A percentile compares a stretch with the other conserved stretches of the same genome.
Evolutionary conservation across 2,329 filamentous ascomycete genomes (phyloP).

Genomic region (Nothophaeocryptopus gaeumannii): DNA sequence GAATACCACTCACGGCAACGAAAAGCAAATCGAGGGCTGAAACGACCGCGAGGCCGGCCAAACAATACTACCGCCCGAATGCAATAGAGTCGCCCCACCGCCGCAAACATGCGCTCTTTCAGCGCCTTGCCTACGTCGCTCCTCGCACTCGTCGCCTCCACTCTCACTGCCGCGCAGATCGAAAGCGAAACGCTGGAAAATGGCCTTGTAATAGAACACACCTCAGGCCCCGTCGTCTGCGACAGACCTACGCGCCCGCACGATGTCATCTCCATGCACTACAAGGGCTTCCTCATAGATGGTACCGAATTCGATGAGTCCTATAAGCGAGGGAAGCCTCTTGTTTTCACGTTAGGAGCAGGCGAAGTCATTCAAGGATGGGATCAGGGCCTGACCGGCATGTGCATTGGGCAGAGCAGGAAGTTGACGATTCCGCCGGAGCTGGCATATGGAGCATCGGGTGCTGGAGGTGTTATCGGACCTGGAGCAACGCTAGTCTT

Average conservation of each 20-base stretch:
- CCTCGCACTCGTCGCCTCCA: constrained; percentile 14
- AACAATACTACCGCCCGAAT: too few relatives aligned
- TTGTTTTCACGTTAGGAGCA: constrained; percentile 74
- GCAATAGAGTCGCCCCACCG: too few relatives aligned
- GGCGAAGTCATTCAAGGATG: constrained; percentile 91
- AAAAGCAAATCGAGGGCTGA: too few relatives aligned
- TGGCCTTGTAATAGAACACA: constrained; percentile 41
- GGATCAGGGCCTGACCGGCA: constrained; percentile 85
- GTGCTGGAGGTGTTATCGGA: constrained; percentile 68
- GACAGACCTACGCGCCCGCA: constrained; percentile 45
- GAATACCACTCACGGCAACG: too few relatives aligned
- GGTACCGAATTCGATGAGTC: constrained; percentile 80
- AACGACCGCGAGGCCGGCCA: too few relatives aligned
- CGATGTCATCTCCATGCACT: constrained; percentile 49
- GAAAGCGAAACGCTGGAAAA: constrained; percentile 16
- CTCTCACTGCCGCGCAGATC: constrained; percentile 7
- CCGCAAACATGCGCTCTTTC: constrained; percentile 23
- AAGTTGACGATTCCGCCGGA: constrained; percentile 87
- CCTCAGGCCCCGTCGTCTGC: constrained; percentile 40
- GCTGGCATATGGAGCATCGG: constrained; percentile 74
- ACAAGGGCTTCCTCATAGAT: constrained; percentile 52
- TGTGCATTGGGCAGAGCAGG: constrained; percentile 92
- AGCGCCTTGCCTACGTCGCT: constrained; percentile 18
- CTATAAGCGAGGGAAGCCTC: constrained; percentile 73
- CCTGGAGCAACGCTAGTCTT: constrained; percentile 80